Percentiles rank a stretch among this genome's conserved stretches.
These are phyloP conservation scores for Secale cereale DNA, from an alignment of 176 grass and related monocot species.

Conservation along the genomic window DNA sequence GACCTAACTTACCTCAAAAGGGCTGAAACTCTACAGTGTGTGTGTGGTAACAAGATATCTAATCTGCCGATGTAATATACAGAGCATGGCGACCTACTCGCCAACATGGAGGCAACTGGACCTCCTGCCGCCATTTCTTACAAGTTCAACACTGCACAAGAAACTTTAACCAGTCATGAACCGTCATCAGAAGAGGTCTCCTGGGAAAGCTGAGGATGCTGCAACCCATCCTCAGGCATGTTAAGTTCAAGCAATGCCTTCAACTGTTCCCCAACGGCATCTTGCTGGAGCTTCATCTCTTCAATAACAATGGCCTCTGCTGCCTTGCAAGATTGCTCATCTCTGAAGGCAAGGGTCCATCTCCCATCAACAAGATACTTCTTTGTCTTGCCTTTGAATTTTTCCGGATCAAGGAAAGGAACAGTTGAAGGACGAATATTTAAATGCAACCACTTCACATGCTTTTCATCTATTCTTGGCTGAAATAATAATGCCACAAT, in stretches of 20 bases:
- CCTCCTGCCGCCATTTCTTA: background rate
- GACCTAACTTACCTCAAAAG: constrained; percentile 31
- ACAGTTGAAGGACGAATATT: constrained; percentile 76
- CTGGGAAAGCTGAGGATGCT: constrained; percentile 13
- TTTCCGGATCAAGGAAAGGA: constrained; percentile 79
- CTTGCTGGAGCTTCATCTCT: constrained; percentile 60
- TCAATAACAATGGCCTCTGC: constrained; percentile 67
- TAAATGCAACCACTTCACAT: constrained; percentile 90
- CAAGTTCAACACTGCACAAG: constrained; percentile 24
- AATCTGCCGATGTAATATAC: constrained; percentile 46
- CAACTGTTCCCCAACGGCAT: constrained; percentile 53
- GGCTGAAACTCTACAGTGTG: constrained; percentile 50
- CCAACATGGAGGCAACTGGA: background rate
- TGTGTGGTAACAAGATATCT: constrained; percentile 36
- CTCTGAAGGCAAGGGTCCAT: constrained; percentile 92
- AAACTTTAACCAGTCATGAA: constrained; percentile 22
- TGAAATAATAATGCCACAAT: constrained; percentile 43
- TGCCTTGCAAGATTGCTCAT: constrained; percentile 66
- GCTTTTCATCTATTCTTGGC: constrained; percentile 83
- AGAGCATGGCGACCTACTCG: background rate
- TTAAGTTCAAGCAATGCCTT: constrained; percentile 56
- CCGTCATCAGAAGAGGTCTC: constrained; percentile 32
- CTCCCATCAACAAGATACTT: constrained; percentile 92
- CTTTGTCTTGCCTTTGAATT: constrained; percentile 48
- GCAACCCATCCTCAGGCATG: constrained; percentile 44